These are phyloP conservation scores for Stephania cephalantha DNA, from an alignment of 164 flowering plant genomes.

Conservation along the genomic window DNA sequence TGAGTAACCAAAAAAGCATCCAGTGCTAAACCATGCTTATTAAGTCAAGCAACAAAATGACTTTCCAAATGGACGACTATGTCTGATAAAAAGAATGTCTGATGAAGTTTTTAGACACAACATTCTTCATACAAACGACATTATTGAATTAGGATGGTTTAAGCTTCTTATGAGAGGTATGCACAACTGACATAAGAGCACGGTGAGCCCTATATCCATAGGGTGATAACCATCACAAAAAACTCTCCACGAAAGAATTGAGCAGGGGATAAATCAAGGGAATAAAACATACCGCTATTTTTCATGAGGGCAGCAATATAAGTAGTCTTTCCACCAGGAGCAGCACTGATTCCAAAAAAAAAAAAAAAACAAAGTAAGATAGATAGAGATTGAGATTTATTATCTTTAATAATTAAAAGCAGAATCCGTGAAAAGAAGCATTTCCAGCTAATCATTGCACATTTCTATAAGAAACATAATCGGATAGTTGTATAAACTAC, in stretches of 20 bases:
- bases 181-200: neutral
- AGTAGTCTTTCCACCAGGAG: constrained; percentile 99
- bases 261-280: neutral
- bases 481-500: no score
- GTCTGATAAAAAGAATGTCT: neutral
- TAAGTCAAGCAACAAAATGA: neutral
- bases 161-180: neutral
- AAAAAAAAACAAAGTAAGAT: neutral
- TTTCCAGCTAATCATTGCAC: neutral
- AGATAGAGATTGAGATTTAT: neutral
- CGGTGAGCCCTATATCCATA: neutral
- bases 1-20: neutral
- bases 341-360: constrained; percentile 58
- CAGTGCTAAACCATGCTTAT: neutral
- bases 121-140: neutral
- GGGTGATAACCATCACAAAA: neutral
- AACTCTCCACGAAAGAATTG: neutral
- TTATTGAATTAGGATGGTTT: neutral
- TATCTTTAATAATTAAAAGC: no score
- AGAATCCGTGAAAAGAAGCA: neutral
- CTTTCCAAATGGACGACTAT: neutral
- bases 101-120: neutral
- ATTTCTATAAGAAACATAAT: neutral
- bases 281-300: constrained; percentile 66
- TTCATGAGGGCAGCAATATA: constrained; percentile 97